Evolutionary conservation across 1,139 yeast genomes (phyloP).

Genomic region (Protomyces gravidus): DNA sequence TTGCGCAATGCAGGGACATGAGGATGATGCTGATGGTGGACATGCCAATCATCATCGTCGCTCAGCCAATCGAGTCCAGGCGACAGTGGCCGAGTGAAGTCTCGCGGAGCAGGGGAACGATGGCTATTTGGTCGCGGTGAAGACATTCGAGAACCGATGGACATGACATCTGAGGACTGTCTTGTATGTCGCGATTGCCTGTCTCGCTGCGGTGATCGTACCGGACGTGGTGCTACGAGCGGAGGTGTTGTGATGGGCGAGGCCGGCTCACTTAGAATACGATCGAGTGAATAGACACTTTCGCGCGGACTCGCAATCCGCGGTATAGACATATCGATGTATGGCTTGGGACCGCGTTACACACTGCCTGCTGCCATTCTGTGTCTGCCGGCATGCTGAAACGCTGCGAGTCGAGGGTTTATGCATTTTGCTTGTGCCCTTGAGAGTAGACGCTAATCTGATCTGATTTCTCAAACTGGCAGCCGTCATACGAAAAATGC

Average conservation of each 20-base stretch:
- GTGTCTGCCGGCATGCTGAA: too few species aligned
- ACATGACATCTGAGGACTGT: neutral
- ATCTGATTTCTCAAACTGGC: too few species aligned
- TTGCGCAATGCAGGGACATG: neutral
- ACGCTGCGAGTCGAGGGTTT: too few species aligned
- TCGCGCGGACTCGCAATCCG: neutral
- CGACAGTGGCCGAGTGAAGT: neutral
- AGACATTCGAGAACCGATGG: neutral
- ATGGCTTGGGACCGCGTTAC: too few species aligned
- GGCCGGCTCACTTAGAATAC: neutral
- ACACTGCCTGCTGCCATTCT: too few species aligned
- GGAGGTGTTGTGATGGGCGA: neutral
- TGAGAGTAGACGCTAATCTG: too few species aligned
- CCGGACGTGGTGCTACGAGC: neutral
- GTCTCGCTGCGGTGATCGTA: neutral
- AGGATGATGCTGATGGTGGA: neutral
- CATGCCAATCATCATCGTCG: neutral
- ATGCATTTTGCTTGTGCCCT: too few species aligned
- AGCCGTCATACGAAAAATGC: too few species aligned
- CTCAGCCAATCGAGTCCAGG: neutral
- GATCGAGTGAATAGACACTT: neutral
- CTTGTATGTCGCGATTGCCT: neutral
- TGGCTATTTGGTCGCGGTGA: neutral
- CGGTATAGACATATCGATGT: too few species aligned
- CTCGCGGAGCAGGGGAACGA: neutral